Base-by-base conservation (phyloP, 306 rosid species). In the Sophora flavescens region DNA sequence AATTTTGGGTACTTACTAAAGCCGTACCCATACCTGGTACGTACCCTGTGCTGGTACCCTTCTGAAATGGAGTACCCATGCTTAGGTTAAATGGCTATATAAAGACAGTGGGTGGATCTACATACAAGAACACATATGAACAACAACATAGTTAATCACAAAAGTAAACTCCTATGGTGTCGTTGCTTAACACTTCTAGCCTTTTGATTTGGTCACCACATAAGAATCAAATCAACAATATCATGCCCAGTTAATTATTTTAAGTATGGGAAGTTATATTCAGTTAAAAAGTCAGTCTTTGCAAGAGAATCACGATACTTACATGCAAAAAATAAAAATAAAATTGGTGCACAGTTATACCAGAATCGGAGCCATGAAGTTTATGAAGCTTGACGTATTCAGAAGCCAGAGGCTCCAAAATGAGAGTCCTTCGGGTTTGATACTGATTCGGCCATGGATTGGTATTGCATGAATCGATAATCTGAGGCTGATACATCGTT, bases 351-450 rank as follows among this genome's bases (percentile, higher is more conserved):
- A 7, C 7, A 16, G 52, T 4, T 1, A 13, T 76, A 84, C 95
- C 89, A 15, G 86, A 87, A 78, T 90, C 80, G 22, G 85, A 65
- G 64, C 61, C 82, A 15, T 89, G 51, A 73, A 86, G 89, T 35
- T 84, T 81, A 11, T 68, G 78, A 74, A 88, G 84, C 63, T 56
- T 61, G 80, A 86, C 85, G 38, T 71, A 51, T 16, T 81, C 81
- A 70, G 86, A 75, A 39, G 84, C 36, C 4, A 81, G 8, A 12
- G 86, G 68, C 65, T 90, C 86, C 68, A 90, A 63, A 68, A 90
- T 78, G 63, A 90, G 86, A 70, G 87, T 76, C 57, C 86, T 73
- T 64, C 84, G 81, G 79, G 72, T 79, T 70, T 61, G 80, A 51
- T 69, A 64, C 42, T 66, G 76, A 44, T 68, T 68, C 42, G 30